Base-by-base conservation (phyloP, 441 rosid species). In the Mallotus repandus region DNA sequence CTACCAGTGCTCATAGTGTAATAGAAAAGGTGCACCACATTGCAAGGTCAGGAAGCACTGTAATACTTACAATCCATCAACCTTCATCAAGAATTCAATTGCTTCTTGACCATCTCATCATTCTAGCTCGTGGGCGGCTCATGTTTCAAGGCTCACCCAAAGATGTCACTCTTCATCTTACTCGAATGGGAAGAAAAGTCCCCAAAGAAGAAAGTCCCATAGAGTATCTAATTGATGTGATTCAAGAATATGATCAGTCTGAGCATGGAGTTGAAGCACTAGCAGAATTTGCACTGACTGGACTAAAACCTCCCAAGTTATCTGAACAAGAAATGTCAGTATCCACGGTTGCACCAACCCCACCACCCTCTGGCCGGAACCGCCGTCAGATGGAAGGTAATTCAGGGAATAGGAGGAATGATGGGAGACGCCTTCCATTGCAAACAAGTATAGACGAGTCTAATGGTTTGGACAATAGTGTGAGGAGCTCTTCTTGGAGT, bases 41-140 rank as follows among this genome's bases (percentile, higher is more conserved):
- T 2, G 90, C 90, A 0, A 82, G 86, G 16, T 76, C 89, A 3
- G 91, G 91, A 12, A 87, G 91, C 79, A 89, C 90, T 0, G 94
- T 86, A 32, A 81, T 89, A 77, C 87, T 89, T 70, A 86, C 94
- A 35, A 86, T 89, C 75, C 91, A 89, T 72, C 91, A 87, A 63
- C 91, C 94, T 3, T 87, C 94, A 7, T 85, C 89, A 0, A 78
- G 94, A 75, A 85, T 89, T 80, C 88, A 77, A 59, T 66, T 81
- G 72, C 81, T 87, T 7, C 85, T 89, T 14, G 94, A 87, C 60
- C 94, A 89, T 78, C 84, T 89, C 66, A 80, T 87, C 45, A 62
- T 87, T 72, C 83, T 87, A 49, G 91, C 91, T 72, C 86, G 94
- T 0, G 91, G 94, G 19, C 89, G 85, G 67, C 89, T 89, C 75